A percentile compares a stretch with the other conserved stretches of the same genome.
phyloP scores from a whole-genome alignment of 2,329 filamentous ascomycete species.

The Pseudocercospora eumusae region DNA sequence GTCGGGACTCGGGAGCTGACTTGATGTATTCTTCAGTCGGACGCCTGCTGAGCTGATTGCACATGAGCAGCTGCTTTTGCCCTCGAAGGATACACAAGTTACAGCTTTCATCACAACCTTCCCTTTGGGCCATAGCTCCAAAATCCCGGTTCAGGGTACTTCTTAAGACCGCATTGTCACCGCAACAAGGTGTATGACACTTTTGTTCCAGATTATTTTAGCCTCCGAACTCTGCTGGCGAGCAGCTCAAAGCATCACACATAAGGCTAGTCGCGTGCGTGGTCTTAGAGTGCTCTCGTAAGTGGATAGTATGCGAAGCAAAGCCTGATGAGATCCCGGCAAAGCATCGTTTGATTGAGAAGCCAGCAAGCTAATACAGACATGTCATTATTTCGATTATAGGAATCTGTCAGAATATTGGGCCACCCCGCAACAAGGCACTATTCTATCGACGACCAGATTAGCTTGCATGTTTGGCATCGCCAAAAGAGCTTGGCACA shows the following conservation, averaged over 20 bases:
- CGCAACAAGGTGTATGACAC: conserved; percentile 2
- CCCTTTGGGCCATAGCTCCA: not conserved
- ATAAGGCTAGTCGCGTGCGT: not conserved
- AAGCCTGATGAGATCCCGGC: not conserved
- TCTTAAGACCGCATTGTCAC: not conserved
- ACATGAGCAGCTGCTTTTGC: not conserved
- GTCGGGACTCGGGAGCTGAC: not conserved
- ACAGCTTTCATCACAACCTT: not conserved
- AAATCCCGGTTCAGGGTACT: not conserved
- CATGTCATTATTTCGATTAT: not conserved
- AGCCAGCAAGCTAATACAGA: not conserved
- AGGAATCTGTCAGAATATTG: not conserved
- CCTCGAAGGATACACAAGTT: not conserved
- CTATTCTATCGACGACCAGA: not conserved
- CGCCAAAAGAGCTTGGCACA: not conserved
- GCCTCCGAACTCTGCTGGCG: conserved; percentile 1
- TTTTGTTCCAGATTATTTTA: conserved; percentile 3
- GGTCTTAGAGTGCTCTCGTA: not conserved
- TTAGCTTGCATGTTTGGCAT: not conserved
- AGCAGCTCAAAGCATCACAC: not conserved
- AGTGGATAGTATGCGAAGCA: not conserved
- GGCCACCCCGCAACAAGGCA: not conserved
- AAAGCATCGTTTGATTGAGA: not conserved
- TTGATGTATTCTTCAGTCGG: not conserved
- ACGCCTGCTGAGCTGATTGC: not conserved